Evolutionary conservation across 23 red algal genomes (phyloP), one percentile per base, ranked within the genome.

Genomic region (Agarophyton chilense): DNA sequence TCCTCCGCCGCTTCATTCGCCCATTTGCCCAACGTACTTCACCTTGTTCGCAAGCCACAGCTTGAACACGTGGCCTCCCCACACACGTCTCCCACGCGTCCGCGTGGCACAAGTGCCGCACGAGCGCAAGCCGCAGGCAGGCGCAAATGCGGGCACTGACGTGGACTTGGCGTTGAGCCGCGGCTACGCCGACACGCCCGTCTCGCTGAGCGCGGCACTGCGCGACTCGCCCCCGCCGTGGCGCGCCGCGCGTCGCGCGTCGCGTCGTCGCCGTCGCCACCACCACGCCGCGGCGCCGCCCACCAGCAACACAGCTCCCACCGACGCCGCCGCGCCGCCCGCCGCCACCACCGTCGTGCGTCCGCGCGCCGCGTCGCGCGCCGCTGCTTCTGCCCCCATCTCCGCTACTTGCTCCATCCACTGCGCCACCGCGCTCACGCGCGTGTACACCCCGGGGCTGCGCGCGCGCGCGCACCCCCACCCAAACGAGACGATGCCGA

Each of bases 401-500:
- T 72, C 38, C 19, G 40, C 66, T 44, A 47, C 63, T 18, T 40
- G n/a, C 39, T 53, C 14, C 49, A 92, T 92, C 89, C 89, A 92
- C 28, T 17, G 43, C 9, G 33, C 49, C 31, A 75, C 80, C 50
- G 89, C 78, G 50, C 62, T 72, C 4, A 92, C 89, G 38, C 66
- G 35, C 60, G 89, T 92, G 65, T 92, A 92, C 45, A 92, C 89
- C 44, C 89, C 89, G 2, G 89, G 45, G 31, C 18, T 63, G 38
- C 49, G 46, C 25, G 78, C 3, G 26, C 78, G 77, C 29, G 89
- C 89, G 78, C 89, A 92, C 24, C 89, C 89, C 39, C 36, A 43
- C 11, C 89, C 89, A 70, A 92, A 92, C 26, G 76, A 82, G 16
- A 84, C 78, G 28, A 92, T 14, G 0, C 89, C 89, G 13, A 92